phyloP scores from a whole-genome alignment of 1,284 basidiomycete genomes.

The Ustilago xerochloae region DNA sequence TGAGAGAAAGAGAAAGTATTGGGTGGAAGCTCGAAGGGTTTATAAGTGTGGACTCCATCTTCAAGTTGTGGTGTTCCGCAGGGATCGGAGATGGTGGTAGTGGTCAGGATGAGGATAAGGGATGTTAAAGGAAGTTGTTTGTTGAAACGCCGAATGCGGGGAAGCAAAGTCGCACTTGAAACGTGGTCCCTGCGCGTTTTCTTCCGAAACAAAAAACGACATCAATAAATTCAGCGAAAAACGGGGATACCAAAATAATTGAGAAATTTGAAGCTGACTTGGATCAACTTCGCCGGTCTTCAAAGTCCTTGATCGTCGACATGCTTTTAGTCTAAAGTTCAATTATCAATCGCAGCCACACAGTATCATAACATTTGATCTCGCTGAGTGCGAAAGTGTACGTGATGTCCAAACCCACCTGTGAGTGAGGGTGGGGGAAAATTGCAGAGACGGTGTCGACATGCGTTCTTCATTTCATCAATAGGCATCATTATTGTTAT shows the following conservation, averaged over 20 bases:
- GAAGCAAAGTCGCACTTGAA: no score
- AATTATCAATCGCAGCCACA: no score
- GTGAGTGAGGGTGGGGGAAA: no score
- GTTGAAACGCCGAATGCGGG: not conserved
- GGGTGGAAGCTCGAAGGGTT: conserved; percentile 21
- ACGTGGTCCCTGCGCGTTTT: not conserved
- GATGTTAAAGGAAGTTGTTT: not conserved
- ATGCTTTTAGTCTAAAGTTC: no score
- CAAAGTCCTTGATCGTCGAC: no score
- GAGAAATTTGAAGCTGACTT: no score
- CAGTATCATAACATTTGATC: no score
- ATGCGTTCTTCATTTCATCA: not conserved
- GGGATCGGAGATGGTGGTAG: not conserved
- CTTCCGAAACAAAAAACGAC: not conserved
- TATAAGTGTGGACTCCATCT: not conserved
- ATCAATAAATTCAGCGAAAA: no score
- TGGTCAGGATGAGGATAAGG: not conserved
- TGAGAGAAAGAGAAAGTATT: conserved; percentile 2
- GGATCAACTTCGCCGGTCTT: no score
- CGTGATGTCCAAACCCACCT: no score
- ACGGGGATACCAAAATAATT: no score
- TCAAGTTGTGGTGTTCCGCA: not conserved
- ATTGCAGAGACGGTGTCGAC: not conserved
- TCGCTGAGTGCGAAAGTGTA: no score
- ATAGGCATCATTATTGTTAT: not conserved